These are phyloP conservation scores for Podila epigama DNA, from an alignment of 192 early-diverging fungal genomes.

Conservation along the genomic window DNA sequence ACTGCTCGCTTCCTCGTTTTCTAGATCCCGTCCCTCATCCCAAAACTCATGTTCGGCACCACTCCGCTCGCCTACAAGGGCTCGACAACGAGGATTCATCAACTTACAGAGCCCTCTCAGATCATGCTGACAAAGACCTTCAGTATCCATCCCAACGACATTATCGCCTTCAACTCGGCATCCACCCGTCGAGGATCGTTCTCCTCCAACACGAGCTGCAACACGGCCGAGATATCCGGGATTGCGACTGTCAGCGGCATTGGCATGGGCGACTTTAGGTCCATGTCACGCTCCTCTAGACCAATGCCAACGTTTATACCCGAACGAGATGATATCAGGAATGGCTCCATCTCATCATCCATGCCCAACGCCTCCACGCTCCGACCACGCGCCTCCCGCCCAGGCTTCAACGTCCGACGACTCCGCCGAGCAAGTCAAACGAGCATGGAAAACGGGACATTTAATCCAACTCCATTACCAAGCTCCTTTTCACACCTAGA, in stretches of 20 bases:
- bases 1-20: not conserved
- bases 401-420: slow-evolving; percentile 49
- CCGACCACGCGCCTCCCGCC: slow-evolving; percentile 29
- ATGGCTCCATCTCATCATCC: slow-evolving; percentile 14
- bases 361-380: slow-evolving; percentile 23
- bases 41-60: slow-evolving; percentile 62
- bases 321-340: slow-evolving; percentile 11
- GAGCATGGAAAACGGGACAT: slow-evolving; percentile 63
- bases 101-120: slow-evolving; percentile 30
- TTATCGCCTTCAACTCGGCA: slow-evolving; percentile 23
- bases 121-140: slow-evolving; percentile 49
- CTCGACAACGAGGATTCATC: slow-evolving; percentile 57
- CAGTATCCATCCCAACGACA: slow-evolving; percentile 41
- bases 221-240: slow-evolving; percentile 1
- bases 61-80: slow-evolving; percentile 61
- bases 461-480: slow-evolving; percentile 61
- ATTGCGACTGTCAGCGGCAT: slow-evolving; percentile 26
- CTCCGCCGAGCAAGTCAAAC: slow-evolving; percentile 60
- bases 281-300: slow-evolving; percentile 24
- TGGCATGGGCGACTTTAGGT: slow-evolving; percentile 34
- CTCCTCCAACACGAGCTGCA: slow-evolving; percentile 33
- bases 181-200: slow-evolving; percentile 42
- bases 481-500: slow-evolving; percentile 46
- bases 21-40: slow-evolving; percentile 49
- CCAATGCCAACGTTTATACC: slow-evolving; percentile 44